Conservation (phyloP, 768 basidiomycete genomes). For the Trametopsis cervina region DNA sequence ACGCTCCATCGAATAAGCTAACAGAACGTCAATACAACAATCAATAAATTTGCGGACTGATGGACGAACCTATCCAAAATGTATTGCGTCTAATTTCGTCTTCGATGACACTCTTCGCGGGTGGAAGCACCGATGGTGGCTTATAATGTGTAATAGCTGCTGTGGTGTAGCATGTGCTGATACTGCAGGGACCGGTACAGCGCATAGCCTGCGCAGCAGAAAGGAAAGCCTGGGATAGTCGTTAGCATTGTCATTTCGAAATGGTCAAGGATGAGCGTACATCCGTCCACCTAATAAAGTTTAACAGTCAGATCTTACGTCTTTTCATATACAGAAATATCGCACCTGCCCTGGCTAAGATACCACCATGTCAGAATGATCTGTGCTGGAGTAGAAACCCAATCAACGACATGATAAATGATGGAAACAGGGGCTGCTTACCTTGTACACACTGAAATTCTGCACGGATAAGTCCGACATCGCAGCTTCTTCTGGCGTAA, state of each 20-base stretch:
- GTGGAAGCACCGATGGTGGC: conserved; percentile 50
- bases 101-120: conserved; percentile 56
- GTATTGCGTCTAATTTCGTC: conserved; percentile 65
- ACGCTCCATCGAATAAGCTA: conserved; percentile 27
- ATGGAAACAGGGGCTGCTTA: conserved; percentile 1
- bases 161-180: conserved; percentile 57
- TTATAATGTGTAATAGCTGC: conserved; percentile 44
- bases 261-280: conserved; percentile 25
- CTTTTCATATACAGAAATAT: not conserved
- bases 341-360: conserved; percentile 60
- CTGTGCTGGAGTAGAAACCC: conserved; percentile 37
- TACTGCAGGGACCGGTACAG: conserved; percentile 46
- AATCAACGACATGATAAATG: not conserved
- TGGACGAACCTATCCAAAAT: conserved; percentile 36
- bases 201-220: conserved; percentile 53
- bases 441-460: conserved; percentile 58
- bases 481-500: conserved; percentile 42
- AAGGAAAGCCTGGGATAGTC: conserved; percentile 32
- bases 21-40: not conserved
- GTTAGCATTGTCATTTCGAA: not conserved
- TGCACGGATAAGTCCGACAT: conserved; percentile 45
- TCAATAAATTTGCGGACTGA: not conserved
- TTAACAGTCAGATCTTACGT: not conserved
- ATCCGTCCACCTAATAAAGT: conserved; percentile 59
- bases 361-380: conserved; percentile 66